Conservation (phyloP, 345 rosid genomes). For the Microthlaspi erraticum region DNA sequence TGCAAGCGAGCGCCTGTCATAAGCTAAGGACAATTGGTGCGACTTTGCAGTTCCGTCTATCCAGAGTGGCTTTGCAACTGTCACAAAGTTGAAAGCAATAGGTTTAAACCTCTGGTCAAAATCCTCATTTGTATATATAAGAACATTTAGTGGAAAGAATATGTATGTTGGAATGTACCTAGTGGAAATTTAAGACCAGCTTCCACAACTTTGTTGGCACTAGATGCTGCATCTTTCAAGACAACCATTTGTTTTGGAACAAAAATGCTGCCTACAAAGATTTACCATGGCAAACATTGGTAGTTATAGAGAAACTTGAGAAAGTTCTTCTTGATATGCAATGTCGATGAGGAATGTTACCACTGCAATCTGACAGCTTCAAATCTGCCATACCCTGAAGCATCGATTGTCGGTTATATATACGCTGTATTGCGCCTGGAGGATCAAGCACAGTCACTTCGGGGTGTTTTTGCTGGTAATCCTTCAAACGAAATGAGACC, state of each 20-base stretch:
- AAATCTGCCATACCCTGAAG: constrained; percentile 81
- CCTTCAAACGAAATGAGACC: constrained; percentile 55
- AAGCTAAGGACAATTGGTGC: constrained; percentile 78
- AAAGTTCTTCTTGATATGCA: background rate
- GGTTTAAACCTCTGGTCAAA: background rate
- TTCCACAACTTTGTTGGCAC: constrained; percentile 58
- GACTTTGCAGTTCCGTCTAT: constrained; percentile 96
- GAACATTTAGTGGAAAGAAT: background rate
- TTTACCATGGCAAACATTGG: constrained; percentile 30
- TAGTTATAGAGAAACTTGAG: constrained; percentile 18
- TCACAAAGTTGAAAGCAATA: background rate
- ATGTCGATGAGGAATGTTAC: constrained; percentile 43
- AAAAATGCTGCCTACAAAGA: constrained; percentile 61
- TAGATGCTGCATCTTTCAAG: constrained; percentile 60
- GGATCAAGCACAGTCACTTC: constrained; percentile 88
- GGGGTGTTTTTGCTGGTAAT: constrained; percentile 70
- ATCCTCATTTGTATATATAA: background rate
- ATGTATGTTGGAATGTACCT: constrained; percentile 47
- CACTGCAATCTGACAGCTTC: constrained; percentile 61
- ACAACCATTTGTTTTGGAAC: constrained; percentile 79
- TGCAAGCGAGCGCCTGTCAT: constrained; percentile 71
- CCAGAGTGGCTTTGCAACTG: constrained; percentile 92
- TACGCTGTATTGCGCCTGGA: constrained; percentile 73
- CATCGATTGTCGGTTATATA: constrained; percentile 87
- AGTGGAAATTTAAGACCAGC: constrained; percentile 80